phyloP scores from a whole-genome alignment of 1,139 yeast species.

The Debaryomyces coudertii region DNA sequence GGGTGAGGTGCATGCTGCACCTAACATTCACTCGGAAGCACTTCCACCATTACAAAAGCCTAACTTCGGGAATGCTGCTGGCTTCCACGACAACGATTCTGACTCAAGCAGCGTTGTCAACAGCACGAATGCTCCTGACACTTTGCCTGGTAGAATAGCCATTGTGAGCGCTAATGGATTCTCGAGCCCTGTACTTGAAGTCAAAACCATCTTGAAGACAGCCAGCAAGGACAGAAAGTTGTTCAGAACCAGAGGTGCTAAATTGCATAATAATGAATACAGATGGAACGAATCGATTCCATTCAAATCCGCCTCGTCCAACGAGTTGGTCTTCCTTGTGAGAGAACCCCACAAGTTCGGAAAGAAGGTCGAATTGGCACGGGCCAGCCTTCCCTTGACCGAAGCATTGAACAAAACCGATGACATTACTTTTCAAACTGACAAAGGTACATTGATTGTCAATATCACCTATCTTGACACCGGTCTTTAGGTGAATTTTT shows the following conservation, averaged over 20 bases:
- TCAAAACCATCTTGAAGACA: conserved; percentile 56
- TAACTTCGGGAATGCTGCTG: conserved; percentile 19
- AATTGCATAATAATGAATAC: conserved; percentile 52
- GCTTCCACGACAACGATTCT: conserved; percentile 23
- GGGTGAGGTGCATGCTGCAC: conserved; percentile 28
- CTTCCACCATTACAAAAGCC: conserved; percentile 49
- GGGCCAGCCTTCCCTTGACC: conserved; percentile 45
- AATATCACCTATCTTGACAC: conserved; percentile 29
- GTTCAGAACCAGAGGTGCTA: conserved; percentile 65
- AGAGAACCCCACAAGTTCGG: conserved; percentile 77
- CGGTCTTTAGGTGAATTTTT: neutral
- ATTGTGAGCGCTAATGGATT: conserved; percentile 48
- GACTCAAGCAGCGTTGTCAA: conserved; percentile 42
- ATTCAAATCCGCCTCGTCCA: conserved; percentile 67
- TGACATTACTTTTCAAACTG: conserved; percentile 30
- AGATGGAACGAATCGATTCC: conserved; percentile 68
- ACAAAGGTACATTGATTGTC: conserved; percentile 34
- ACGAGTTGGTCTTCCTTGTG: conserved; percentile 59
- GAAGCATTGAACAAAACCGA: conserved; percentile 41
- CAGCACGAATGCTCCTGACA: conserved; percentile 39
- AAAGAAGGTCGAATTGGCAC: conserved; percentile 66
- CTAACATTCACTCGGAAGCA: conserved; percentile 38
- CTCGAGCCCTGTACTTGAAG: conserved; percentile 38
- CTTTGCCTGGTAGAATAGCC: conserved; percentile 58
- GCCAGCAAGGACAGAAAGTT: conserved; percentile 59